Percentiles rank a stretch among this genome's conserved stretches.
Conservation (phyloP, 306 rosid genomes). For the Carpinus viminea region DNA sequence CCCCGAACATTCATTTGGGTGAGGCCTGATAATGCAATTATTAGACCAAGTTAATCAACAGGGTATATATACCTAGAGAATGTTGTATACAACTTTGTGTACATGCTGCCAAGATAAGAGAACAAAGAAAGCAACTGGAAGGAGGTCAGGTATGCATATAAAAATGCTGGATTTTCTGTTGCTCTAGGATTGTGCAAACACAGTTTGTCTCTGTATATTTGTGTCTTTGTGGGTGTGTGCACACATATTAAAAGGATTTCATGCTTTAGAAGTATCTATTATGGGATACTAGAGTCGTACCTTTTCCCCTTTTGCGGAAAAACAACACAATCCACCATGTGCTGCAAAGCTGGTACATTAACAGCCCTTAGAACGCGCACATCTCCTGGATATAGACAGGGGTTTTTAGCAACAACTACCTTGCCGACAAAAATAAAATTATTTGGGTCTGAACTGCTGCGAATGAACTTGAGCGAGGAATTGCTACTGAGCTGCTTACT, state of each 20-base stretch:
- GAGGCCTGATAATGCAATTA: constrained; percentile 32
- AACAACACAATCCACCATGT: constrained; percentile 48
- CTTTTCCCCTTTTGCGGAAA: constrained; percentile 47
- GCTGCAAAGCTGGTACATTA: constrained; percentile 38
- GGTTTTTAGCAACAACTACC: constrained; percentile 47
- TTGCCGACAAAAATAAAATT: constrained; percentile 18
- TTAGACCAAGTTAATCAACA: background rate
- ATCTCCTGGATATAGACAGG: constrained; percentile 47
- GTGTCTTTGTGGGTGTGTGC: no score
- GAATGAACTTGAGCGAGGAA: background rate
- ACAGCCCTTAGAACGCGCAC: constrained; percentile 40
- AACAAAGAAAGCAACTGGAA: background rate
- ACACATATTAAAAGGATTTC: background rate
- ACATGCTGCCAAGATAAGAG: no score
- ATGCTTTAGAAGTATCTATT: background rate
- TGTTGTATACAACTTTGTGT: no score
- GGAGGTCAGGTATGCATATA: background rate
- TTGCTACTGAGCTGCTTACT: background rate
- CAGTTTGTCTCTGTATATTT: no score
- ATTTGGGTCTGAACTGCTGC: background rate
- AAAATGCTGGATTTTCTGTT: no score
- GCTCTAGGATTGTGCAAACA: no score
- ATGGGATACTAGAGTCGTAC: constrained; percentile 13
- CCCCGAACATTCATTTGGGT: constrained; percentile 54
- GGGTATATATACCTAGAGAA: no score